These are phyloP conservation scores for Crithidia fasciculata DNA, from an alignment of 208 protist genomes.

Conservation along the genomic window DNA sequence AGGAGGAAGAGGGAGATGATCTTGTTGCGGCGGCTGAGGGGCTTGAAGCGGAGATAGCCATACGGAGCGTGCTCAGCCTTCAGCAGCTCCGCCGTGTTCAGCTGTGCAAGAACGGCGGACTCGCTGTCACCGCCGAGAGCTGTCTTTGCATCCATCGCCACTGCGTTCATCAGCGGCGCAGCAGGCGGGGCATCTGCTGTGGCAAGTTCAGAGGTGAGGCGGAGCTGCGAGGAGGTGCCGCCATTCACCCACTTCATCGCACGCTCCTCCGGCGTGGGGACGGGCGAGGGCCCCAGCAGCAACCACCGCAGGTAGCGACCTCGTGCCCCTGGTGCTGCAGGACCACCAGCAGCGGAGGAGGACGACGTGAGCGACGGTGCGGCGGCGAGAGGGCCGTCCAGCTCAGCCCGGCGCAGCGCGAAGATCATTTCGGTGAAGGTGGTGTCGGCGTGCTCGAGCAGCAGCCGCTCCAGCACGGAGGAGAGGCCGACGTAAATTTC, in stretches of 20 bases:
- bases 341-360: neutral
- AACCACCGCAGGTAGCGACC: conserved; percentile 46
- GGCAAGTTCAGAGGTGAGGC: conserved; percentile 10
- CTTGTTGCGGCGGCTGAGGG: conserved; percentile 42
- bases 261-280: conserved; percentile 53
- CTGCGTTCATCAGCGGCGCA: conserved; percentile 12
- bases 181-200: neutral
- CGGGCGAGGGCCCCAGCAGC: conserved; percentile 55
- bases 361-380: conserved; percentile 19
- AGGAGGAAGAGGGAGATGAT: conserved; percentile 64
- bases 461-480: conserved; percentile 59
- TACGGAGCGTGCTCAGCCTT: conserved; percentile 61
- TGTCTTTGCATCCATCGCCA: conserved; percentile 8
- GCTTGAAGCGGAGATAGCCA: conserved; percentile 66
- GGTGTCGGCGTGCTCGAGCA: conserved; percentile 67
- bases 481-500: conserved; percentile 62
- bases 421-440: conserved; percentile 84
- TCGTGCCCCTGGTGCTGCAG: conserved; percentile 7
- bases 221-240: conserved; percentile 27
- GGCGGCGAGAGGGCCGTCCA: conserved; percentile 30
- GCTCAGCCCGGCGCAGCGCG: conserved; percentile 48
- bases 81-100: conserved; percentile 42
- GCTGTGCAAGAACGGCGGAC: conserved; percentile 20
- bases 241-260: conserved; percentile 48
- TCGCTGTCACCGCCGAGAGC: neutral